Evolutionary conservation across 1,284 basidiomycete genomes (phyloP), one percentile per base, ranked within the genome.

Genomic region (Tylopilus sp.): DNA sequence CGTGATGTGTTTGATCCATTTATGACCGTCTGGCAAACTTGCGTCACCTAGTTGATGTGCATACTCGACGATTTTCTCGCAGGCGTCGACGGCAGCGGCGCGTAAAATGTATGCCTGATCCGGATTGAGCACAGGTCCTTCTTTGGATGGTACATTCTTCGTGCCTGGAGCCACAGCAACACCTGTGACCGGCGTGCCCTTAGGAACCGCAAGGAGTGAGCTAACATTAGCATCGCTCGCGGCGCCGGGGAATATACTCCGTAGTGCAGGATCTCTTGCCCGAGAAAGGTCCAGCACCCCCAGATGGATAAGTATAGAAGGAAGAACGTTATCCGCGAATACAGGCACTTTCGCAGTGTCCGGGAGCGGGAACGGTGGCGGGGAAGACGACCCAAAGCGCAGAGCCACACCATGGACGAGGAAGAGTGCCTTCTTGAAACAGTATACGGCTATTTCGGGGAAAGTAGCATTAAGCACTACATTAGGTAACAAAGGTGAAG

Each of bases 371-470:
- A 91, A 78, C 3, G 79, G 73, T 28, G 76, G 64, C 7, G 76
- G 69, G 8, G 73, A 65, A 41, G 72, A 59, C 15, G 72, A 66
- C 35, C 78, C 76, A 69, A 90, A 87, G 31, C 86, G 80, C 33
- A 85, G 65, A 16, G 69, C 70, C 46, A 94, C 71, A 7, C 82
- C 82, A 53, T 89, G 80, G 36, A 93, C 72, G 35, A 95, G 77
- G 67, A 92, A 90, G 26, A 95, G 73, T 2, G 89, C 91, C 61
- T 94, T 93, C 68, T 93, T 94, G 75, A 92, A 90, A 61, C 90
- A 79, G 67, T 90, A 93, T 10, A 93, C 77, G 8, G 79, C 88
- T 90, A 56, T 41, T 58, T 40, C 25, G 36, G 41, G 36, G 28
- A 12, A 23, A 46, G 25, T 15, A 33, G 28, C 46, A 52, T 54